Conservation (phyloP, 176 grass and related monocot species). For the Oryza glumipatula region DNA sequence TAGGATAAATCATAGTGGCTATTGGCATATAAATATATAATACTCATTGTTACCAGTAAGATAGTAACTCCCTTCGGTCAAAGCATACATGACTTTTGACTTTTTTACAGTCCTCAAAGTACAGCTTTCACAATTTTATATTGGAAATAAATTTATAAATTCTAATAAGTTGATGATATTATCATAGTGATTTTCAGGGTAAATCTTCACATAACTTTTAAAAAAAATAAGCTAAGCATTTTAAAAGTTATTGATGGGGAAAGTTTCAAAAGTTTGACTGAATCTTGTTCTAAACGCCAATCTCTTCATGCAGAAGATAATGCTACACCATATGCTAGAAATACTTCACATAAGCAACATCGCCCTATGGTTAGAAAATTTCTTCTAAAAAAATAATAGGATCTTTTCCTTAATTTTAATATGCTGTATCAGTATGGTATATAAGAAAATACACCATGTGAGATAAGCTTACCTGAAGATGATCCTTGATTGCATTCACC, state of each 20-base stretch:
- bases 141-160: not conserved
- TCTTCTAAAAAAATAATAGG: not conserved
- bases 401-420: not conserved
- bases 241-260: not conserved
- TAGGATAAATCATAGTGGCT: not conserved
- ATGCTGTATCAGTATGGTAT: conserved; percentile 9
- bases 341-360: not conserved
- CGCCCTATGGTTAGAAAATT: not conserved
- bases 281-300: not conserved
- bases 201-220: too few species aligned
- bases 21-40: not conserved
- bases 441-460: conserved; percentile 4
- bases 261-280: not conserved
- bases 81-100: not conserved
- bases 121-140: not conserved
- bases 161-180: too few species aligned
- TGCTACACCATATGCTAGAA: not conserved
- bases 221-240: not conserved
- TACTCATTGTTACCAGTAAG: not conserved
- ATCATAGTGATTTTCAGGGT: not conserved
- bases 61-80: too few species aligned
- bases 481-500: conserved; percentile 35
- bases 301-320: conserved; percentile 15
- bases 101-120: not conserved
- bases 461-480: conserved; percentile 66